Percentiles rank a stretch among this genome's conserved stretches.
Conservation (phyloP, 1,284 basidiomycete species). For the Pyrrhoderma lamaoense region DNA sequence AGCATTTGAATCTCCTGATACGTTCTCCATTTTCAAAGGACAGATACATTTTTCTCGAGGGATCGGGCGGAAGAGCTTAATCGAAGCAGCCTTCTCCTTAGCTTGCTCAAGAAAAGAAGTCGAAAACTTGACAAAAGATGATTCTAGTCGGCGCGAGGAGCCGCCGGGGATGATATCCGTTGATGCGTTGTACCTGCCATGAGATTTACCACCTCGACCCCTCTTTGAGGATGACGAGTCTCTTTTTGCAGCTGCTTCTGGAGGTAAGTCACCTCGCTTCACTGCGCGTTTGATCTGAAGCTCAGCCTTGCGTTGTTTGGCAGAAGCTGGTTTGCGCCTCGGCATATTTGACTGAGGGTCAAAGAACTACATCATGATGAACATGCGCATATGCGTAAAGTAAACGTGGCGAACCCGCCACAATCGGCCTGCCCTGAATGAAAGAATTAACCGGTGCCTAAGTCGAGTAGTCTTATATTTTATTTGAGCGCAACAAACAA, state of each 20-base stretch:
- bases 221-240: constrained; percentile 3
- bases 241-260: constrained; percentile 31
- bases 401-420: no score
- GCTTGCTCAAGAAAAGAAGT: constrained; percentile 58
- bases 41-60: constrained; percentile 38
- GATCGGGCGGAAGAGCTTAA: constrained; percentile 57
- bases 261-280: constrained; percentile 66
- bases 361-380: neutral
- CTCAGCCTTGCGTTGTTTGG: constrained; percentile 64
- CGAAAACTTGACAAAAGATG: constrained; percentile 62
- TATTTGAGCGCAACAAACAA: no score
- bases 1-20: constrained; percentile 17
- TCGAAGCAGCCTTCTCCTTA: constrained; percentile 45
- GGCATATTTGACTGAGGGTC: constrained; percentile 31
- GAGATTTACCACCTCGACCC: constrained; percentile 6
- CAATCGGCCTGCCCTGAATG: no score
- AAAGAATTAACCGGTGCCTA: no score
- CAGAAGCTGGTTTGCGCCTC: constrained; percentile 52
- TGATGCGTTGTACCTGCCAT: neutral
- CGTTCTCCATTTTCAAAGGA: constrained; percentile 21
- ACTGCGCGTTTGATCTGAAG: constrained; percentile 71
- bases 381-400: no score
- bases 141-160: constrained; percentile 50
- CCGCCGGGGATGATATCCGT: constrained; percentile 16
- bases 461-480: no score